phyloP scores from a whole-genome alignment of 164 flowering plant genomes.

The Umbilicus rupestris region DNA sequence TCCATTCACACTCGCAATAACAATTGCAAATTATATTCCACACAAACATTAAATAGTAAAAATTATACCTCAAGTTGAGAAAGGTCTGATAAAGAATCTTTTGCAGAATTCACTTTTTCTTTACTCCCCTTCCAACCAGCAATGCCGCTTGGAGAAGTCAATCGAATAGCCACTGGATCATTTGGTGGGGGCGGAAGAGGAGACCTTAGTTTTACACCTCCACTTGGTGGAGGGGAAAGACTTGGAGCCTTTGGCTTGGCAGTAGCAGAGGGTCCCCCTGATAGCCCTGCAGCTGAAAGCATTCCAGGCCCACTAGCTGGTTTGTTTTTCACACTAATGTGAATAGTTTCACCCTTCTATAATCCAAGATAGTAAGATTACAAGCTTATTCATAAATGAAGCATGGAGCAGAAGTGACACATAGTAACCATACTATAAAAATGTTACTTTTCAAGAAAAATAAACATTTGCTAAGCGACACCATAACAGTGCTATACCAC shows the following conservation, averaged over 20 bases:
- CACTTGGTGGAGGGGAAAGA: slow-evolving; percentile 85
- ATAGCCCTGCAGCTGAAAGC: slow-evolving; percentile 83
- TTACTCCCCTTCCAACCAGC: slow-evolving; percentile 26
- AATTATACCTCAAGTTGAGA: slow-evolving; percentile 31
- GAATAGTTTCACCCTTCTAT: slow-evolving; percentile 95
- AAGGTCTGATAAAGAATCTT: slow-evolving; percentile 68
- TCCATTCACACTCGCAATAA: slow-evolving; percentile 19
- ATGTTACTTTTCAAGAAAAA: no score
- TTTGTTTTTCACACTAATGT: slow-evolving; percentile 85
- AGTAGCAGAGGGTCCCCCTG: slow-evolving; percentile 38
- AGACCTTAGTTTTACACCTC: slow-evolving; percentile 55
- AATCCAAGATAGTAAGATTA: slow-evolving; percentile 5
- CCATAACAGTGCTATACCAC: background rate
- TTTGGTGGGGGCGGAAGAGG: slow-evolving; percentile 96
- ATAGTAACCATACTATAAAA: background rate
- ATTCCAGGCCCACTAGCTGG: slow-evolving; percentile 72
- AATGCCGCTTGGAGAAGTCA: slow-evolving; percentile 27
- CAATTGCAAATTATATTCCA: no score
- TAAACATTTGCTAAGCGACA: background rate
- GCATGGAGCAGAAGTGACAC: background rate
- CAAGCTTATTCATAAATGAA: background rate
- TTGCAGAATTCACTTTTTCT: slow-evolving; percentile 34
- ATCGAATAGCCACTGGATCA: slow-evolving; percentile 69
- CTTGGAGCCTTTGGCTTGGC: slow-evolving; percentile 43
- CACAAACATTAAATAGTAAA: no score